Evolutionary conservation across 1,284 basidiomycete genomes (phyloP), one percentile per base, ranked within the genome.

Genomic region (Taiwanofungus camphoratus): DNA sequence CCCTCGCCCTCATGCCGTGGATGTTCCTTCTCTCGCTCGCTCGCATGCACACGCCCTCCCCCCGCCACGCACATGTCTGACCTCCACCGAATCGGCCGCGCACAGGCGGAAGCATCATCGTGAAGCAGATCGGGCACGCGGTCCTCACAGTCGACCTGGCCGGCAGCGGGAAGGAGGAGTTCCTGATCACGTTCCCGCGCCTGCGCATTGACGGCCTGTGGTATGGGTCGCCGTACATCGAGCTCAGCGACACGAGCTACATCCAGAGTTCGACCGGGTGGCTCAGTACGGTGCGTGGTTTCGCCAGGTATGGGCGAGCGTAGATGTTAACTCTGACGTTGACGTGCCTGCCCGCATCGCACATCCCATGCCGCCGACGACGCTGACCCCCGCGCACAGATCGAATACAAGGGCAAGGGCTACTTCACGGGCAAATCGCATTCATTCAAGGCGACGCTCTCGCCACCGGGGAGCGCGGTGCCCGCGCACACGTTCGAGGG

Each of bases 101-200:
- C 16, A 19, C 52, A 80, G 78, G 68, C 47, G 82, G 81, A 21
- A 77, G 77, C 42, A 84, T 87, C 51, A 83, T 80, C 66, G 95
- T 99, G 42, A 93, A 91, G 67, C 95, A 99, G 67, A 87, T 97
- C 51, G 95, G 95, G 5, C 95, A 99, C 58, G 94, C 94, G 5
- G 67, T 88, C 22, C 70, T 99, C 32, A 87, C 79, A 11, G 74
- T 96, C 44, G 68, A 75, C 44, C 68, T 82, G 18, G 70, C 79
- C 3, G 68, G 69, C 8, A 81, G 80, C 2, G 59, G 57, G 24
- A 69, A 72, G 48, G 87, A 91, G 60, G 75, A 83, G 49, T 98
- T 90, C 69, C 71, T 98, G 42, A 89, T 99, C 63, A 97, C 94
- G 3, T 77, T 99, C 26, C 95, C 94, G 23, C 79, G 78, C 21